Base-by-base conservation (phyloP, 2,329 filamentous ascomycete genomes). In the Amauroascus verrucosus region DNA sequence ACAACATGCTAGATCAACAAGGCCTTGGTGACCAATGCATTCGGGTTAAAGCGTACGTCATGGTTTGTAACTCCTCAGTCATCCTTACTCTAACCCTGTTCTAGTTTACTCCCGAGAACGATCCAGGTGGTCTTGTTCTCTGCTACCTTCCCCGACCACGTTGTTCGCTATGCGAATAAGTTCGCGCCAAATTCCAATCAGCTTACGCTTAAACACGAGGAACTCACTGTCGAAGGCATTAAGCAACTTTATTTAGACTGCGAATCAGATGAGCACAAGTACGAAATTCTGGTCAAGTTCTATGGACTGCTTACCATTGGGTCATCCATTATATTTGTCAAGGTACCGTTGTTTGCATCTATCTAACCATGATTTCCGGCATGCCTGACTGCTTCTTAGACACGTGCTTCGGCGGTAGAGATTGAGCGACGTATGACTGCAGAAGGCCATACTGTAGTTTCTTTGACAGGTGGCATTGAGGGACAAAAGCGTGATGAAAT, bases 211-310 rank as follows among this genome's bases (percentile, higher is more conserved):
- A 83, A 88, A 64, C 86, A 90, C 56, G 86, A 94, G 62, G 88
- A 98, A 66, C 81, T 97, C 63, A 97, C 91, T 0, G 91, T 98
- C 57, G 88, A 93, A 68, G 93, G 93, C 20, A 98, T 98, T 67
- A 95, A 91, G 60, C 93, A 98, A 66, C 88, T 98, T 73, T 98
- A 94, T 67, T 88, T 98, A 67, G 93, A 98, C 69, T 97, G 91
- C 64, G 81, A 86, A 20, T 78, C 78, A 32, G 86, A 94, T 60
- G 74, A 83, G 33, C 82, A 87, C 64, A 97, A 97, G 68, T 98
- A 95, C 66, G 81, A 85, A 33, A 83, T 87, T 54, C 81, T 98
- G 6, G 86, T 94, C 68, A 88, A 91, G 66, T 85, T 98, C 56
- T 98, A 98, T 67, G 90, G 91, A 54, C 76, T 97, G 43, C 91